phyloP scores from a whole-genome alignment of 805 yeast genomes.

The Yamadazyma phyllophila region DNA sequence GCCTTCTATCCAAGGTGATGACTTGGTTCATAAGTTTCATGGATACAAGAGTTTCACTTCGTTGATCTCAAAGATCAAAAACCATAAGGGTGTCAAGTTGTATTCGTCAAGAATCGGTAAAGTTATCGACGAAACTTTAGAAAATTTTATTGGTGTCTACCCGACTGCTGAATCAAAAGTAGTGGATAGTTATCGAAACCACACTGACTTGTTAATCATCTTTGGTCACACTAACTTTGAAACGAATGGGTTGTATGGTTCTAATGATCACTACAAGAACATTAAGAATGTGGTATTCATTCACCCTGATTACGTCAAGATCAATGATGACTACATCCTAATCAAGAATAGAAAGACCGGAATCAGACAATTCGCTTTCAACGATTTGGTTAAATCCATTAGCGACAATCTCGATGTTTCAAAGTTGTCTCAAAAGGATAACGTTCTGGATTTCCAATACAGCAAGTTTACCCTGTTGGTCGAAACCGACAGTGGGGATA shows the following conservation, averaged over 20 bases:
- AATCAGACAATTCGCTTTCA: conserved; percentile 24
- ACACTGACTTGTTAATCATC: conserved; percentile 66
- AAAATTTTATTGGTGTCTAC: conserved; percentile 68
- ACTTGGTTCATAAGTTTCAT: conserved; percentile 62
- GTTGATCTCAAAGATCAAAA: conserved; percentile 47
- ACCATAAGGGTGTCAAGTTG: conserved; percentile 36
- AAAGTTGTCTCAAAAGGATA: conserved; percentile 15
- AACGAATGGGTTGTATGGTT: conserved; percentile 25
- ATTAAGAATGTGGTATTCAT: conserved; percentile 32
- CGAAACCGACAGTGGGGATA: neutral
- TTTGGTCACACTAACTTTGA: conserved; percentile 59
- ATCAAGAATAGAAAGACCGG: conserved; percentile 22
- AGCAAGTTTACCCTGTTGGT: neutral
- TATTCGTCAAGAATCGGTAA: conserved; percentile 66
- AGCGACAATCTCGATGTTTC: conserved; percentile 18
- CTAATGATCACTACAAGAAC: conserved; percentile 16
- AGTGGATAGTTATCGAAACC: conserved; percentile 27
- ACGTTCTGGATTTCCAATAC: conserved; percentile 16
- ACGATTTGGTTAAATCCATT: conserved; percentile 33
- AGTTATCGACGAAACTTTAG: conserved; percentile 69
- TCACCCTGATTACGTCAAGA: conserved; percentile 40
- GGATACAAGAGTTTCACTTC: conserved; percentile 43
- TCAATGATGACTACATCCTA: conserved; percentile 28
- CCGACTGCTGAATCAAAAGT: conserved; percentile 26
- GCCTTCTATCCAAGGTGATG: conserved; percentile 73